phyloP scores from a whole-genome alignment of 2,329 filamentous ascomycete genomes.

The Calonectria pseudoreteaudii region DNA sequence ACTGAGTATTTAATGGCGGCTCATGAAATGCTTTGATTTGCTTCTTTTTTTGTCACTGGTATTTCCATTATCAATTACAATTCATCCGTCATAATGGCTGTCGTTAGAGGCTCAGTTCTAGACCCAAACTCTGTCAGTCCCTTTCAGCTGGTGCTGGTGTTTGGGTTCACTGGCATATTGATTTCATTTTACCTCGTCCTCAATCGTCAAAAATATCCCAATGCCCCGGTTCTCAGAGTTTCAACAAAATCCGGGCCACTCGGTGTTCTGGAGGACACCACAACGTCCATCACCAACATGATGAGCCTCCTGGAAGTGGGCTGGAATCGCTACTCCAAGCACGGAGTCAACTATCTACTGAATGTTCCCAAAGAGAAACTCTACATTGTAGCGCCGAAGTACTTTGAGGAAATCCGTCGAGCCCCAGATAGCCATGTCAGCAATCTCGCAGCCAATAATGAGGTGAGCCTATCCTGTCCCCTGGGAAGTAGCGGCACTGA shows the following conservation, averaged over 20 bases:
- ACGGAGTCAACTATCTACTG: constrained; percentile 12
- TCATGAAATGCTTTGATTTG: too few relatives aligned
- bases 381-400: constrained; percentile 13
- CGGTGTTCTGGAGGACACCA: neutral
- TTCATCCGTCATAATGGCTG: neutral
- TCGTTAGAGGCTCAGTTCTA: neutral
- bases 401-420: constrained; percentile 6
- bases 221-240: neutral
- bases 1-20: neutral
- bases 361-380: constrained; percentile 16
- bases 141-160: neutral
- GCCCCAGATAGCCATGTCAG: neutral
- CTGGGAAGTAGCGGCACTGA: neutral
- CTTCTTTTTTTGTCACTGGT: too few relatives aligned
- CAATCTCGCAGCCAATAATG: neutral
- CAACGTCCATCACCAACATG: neutral
- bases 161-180: neutral
- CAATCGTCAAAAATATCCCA: neutral
- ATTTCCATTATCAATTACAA: too few relatives aligned
- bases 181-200: neutral
- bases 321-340: constrained; percentile 11
- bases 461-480: neutral
- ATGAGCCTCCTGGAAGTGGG: constrained; percentile 1
- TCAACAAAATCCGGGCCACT: neutral
- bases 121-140: neutral